Percentiles rank a stretch among this genome's conserved stretches.
Conservation (phyloP, 192 early-diverging fungal genomes). For the Chytriomyces hyalinus region DNA sequence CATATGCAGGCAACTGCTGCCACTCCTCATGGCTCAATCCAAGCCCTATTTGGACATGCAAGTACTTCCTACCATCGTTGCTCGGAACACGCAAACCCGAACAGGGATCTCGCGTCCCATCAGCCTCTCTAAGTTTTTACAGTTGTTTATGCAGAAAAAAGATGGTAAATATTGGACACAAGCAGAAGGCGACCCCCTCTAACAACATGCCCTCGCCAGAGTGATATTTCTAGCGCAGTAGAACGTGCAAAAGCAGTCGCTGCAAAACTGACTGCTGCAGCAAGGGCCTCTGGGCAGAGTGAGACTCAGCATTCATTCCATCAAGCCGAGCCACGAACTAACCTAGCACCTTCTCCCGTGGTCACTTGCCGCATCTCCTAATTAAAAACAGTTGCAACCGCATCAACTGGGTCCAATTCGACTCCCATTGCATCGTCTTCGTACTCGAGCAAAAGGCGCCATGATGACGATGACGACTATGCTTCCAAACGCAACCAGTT, state of each 20-base stretch:
- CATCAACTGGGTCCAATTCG: background rate
- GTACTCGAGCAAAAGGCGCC: background rate
- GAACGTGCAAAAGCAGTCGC: conserved; percentile 31
- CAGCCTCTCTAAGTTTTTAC: background rate
- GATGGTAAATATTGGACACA: background rate
- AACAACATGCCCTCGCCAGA: background rate
- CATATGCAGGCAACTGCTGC: too few species aligned
- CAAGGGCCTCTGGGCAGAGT: conserved; percentile 18
- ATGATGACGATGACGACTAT: conserved; percentile 6
- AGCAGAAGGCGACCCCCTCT: background rate
- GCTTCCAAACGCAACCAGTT: too few species aligned
- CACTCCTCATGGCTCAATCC: too few species aligned
- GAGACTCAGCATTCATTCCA: too few species aligned
- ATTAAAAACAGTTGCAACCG: too few species aligned
- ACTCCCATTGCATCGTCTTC: background rate
- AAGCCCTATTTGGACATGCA: too few species aligned
- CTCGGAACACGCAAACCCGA: too few species aligned
- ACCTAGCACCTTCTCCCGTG: background rate
- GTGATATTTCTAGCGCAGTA: conserved; percentile 24
- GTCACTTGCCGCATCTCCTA: background rate
- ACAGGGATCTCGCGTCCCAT: too few species aligned
- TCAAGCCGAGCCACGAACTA: too few species aligned
- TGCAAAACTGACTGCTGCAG: conserved; percentile 31
- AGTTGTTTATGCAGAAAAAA: background rate
- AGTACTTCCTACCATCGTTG: background rate